These are phyloP conservation scores for Saturnispora zaruensis DNA, from an alignment of 805 yeast species.

Conservation along the genomic window DNA sequence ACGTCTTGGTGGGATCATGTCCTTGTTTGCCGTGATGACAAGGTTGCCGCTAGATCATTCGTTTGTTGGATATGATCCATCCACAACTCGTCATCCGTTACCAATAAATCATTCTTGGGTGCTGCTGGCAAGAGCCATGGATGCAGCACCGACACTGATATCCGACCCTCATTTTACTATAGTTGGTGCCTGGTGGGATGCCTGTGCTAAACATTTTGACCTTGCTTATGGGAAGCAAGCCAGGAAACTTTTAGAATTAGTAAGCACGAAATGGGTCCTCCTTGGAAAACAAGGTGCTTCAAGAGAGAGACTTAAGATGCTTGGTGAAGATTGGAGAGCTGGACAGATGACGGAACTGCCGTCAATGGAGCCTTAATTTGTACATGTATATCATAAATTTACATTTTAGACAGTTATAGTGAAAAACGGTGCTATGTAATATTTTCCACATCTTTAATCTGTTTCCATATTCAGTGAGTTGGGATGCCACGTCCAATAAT, in stretches of 20 bases:
- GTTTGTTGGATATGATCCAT: conserved; percentile 19
- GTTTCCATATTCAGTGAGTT: background rate
- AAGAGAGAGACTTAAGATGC: conserved; percentile 64
- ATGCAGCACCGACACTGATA: conserved; percentile 41
- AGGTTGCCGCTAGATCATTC: conserved; percentile 32
- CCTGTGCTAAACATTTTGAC: conserved; percentile 51
- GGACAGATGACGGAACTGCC: conserved; percentile 24
- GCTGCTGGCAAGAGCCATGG: conserved; percentile 62
- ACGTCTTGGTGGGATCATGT: conserved; percentile 76
- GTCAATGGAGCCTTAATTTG: conserved; percentile 2
- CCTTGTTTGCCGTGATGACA: conserved; percentile 71
- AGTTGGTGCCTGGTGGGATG: conserved; percentile 88
- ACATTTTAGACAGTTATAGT: background rate
- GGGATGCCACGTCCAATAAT: conserved; percentile 35
- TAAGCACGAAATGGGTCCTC: conserved; percentile 45
- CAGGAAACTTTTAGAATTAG: conserved; percentile 43
- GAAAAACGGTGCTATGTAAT: background rate
- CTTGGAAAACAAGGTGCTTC: conserved; percentile 55
- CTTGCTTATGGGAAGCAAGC: conserved; percentile 63
- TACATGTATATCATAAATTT: background rate
- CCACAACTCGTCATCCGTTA: conserved; percentile 38
- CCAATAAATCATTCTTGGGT: conserved; percentile 58
- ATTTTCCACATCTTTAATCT: background rate
- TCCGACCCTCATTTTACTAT: conserved; percentile 64
- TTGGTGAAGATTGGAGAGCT: conserved; percentile 72